These are phyloP conservation scores for Neonectria sp. DNA, from an alignment of 2,329 filamentous ascomycete genomes.

Conservation along the genomic window DNA sequence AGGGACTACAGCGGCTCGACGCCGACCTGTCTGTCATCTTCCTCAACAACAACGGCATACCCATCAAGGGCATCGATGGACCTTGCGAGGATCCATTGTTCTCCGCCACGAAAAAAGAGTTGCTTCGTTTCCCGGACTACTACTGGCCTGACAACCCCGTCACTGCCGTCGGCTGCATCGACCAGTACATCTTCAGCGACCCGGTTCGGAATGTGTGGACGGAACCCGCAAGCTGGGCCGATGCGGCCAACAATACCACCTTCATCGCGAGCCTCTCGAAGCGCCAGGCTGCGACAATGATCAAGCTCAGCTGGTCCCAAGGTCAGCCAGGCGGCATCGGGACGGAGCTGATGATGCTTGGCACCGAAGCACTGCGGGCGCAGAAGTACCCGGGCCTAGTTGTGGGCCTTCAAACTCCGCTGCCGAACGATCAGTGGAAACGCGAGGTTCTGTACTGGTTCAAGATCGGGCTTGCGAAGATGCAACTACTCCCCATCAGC, in stretches of 20 bases:
- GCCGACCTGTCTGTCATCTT: slow-evolving; percentile 26
- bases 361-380: not conserved
- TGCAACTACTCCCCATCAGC: slow-evolving; percentile 22
- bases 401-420: slow-evolving; percentile 11
- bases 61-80: slow-evolving; percentile 17
- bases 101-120: slow-evolving; percentile 9
- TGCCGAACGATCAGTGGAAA: slow-evolving; percentile 30
- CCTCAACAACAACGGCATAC: slow-evolving; percentile 24
- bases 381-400: slow-evolving; percentile 19
- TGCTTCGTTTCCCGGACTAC: not conserved
- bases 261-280: not conserved
- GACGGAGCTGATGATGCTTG: not conserved
- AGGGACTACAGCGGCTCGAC: slow-evolving; percentile 11
- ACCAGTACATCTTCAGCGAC: slow-evolving; percentile 27
- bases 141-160: slow-evolving; percentile 20
- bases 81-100: slow-evolving; percentile 25
- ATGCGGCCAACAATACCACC: not conserved
- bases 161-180: slow-evolving; percentile 25
- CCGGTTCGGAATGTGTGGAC: slow-evolving; percentile 11
- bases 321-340: not conserved
- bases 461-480: slow-evolving; percentile 26
- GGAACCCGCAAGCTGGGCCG: not conserved
- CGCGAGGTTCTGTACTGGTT: slow-evolving; percentile 28
- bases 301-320: not conserved
- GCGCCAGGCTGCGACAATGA: not conserved